phyloP scores from a whole-genome alignment of 768 basidiomycete genomes.

The Lyophyllum shimeji region DNA sequence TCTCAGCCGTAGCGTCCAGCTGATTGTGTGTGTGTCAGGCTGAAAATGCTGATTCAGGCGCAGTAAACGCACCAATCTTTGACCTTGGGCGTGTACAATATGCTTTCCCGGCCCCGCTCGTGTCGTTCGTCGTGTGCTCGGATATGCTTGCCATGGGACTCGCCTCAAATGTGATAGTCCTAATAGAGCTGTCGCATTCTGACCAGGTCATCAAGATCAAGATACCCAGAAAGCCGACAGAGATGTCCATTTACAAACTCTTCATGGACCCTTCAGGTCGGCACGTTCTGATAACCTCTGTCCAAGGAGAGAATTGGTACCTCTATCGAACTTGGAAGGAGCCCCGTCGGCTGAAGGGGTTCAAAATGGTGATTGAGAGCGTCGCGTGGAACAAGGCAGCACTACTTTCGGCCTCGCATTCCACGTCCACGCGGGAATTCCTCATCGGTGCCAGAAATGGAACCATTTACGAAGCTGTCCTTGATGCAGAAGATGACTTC shows the following conservation, averaged over 20 bases:
- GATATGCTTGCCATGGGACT: slow-evolving; percentile 88
- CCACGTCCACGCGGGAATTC: slow-evolving; percentile 80
- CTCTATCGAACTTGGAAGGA: slow-evolving; percentile 81
- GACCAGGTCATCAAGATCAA: slow-evolving; percentile 84
- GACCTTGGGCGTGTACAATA: slow-evolving; percentile 90
- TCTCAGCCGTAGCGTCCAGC: not conserved
- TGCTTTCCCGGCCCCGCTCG: slow-evolving; percentile 79
- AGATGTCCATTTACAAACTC: slow-evolving; percentile 76
- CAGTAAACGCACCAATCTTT: slow-evolving; percentile 60
- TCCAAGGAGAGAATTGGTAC: slow-evolving; percentile 93
- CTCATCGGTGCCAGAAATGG: slow-evolving; percentile 86
- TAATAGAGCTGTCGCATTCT: slow-evolving; percentile 87
- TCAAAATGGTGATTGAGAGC: slow-evolving; percentile 87
- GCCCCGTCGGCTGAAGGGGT: slow-evolving; percentile 71
- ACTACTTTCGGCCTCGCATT: slow-evolving; percentile 60
- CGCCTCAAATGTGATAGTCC: slow-evolving; percentile 70
- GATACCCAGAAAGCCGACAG: slow-evolving; percentile 71
- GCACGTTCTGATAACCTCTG: slow-evolving; percentile 85
- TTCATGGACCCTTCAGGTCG: slow-evolving; percentile 93
- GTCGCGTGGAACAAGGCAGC: slow-evolving; percentile 87
- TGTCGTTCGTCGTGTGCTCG: slow-evolving; percentile 81
- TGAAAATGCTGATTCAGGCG: slow-evolving; percentile 24
- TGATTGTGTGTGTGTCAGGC: slow-evolving; percentile 26
- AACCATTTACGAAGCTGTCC: slow-evolving; percentile 81
- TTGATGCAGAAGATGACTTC: slow-evolving; percentile 90